These are phyloP conservation scores for Epicoccum sorghinum DNA, from an alignment of 2,329 filamentous ascomycete species.

Conservation along the genomic window DNA sequence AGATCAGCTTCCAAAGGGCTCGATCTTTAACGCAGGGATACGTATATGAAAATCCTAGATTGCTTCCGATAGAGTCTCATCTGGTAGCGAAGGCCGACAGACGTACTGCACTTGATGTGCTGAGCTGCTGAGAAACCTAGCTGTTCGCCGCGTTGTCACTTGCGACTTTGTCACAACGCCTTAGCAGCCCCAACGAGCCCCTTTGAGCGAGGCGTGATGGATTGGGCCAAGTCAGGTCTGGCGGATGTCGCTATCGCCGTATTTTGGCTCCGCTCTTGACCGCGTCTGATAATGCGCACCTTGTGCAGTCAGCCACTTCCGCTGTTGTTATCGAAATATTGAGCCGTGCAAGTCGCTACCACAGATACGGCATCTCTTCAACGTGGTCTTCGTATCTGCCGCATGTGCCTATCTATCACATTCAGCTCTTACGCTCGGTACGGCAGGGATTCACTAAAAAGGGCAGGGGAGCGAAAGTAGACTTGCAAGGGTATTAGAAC, in stretches of 20 bases:
- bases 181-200: background rate
- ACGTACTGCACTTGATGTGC: background rate
- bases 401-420: conserved; percentile 5
- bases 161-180: conserved; percentile 5
- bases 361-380: background rate
- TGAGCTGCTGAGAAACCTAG: background rate
- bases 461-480: conserved; percentile 1
- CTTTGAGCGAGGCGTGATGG: background rate
- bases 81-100: background rate
- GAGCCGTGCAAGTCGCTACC: conserved; percentile 1
- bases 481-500: conserved; percentile 6
- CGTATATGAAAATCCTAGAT: background rate
- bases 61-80: background rate
- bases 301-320: conserved; percentile 12
- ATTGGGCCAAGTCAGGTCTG: background rate
- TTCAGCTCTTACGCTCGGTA: conserved; percentile 4
- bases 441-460: background rate
- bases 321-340: background rate
- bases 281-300: background rate
- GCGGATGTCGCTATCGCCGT: background rate
- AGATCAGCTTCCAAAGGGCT: conserved; percentile 6
- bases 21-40: conserved; percentile 1
- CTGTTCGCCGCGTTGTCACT: conserved; percentile 2
- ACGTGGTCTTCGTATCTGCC: conserved; percentile 8
- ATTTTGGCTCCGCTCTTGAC: conserved; percentile 3